phyloP scores from a whole-genome alignment of 257 asterid genomes.

The Petrea volubilis region DNA sequence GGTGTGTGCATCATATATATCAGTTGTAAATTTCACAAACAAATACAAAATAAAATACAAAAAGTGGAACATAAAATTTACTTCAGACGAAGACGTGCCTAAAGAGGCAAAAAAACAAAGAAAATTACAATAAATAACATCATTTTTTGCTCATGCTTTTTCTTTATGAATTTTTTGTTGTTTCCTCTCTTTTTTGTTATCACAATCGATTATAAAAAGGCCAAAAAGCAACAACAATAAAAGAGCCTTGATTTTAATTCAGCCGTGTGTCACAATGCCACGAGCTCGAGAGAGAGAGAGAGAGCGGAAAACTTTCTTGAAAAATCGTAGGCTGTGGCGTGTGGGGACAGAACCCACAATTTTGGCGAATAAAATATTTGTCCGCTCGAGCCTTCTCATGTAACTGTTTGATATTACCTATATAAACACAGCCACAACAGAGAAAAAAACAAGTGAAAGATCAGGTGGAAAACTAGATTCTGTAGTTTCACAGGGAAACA shows the following conservation, averaged over 20 bases:
- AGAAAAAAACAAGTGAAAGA: neutral
- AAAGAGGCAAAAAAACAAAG: too few species aligned
- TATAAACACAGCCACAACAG: neutral
- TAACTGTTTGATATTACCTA: neutral
- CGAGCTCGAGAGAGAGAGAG: neutral
- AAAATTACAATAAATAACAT: too few species aligned
- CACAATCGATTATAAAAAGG: too few species aligned
- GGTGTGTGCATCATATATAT: too few species aligned
- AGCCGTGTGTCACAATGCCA: neutral
- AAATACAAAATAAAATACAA: too few species aligned
- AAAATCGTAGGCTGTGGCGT: neutral
- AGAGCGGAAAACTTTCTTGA: neutral
- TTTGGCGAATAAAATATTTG: neutral
- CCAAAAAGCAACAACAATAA: neutral
- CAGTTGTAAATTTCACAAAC: too few species aligned
- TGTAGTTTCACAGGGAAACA: neutral
- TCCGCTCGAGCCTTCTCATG: neutral
- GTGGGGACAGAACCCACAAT: conserved; percentile 11
- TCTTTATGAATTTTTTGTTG: too few species aligned
- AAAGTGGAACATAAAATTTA: too few species aligned
- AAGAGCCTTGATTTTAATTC: neutral
- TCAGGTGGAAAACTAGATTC: neutral
- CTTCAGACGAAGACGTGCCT: too few species aligned
- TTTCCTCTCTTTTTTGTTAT: too few species aligned
- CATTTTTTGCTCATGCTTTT: too few species aligned